These are phyloP conservation scores for Hypoxylon sp. DNA, from an alignment of 2,329 filamentous ascomycete genomes.

Conservation along the genomic window DNA sequence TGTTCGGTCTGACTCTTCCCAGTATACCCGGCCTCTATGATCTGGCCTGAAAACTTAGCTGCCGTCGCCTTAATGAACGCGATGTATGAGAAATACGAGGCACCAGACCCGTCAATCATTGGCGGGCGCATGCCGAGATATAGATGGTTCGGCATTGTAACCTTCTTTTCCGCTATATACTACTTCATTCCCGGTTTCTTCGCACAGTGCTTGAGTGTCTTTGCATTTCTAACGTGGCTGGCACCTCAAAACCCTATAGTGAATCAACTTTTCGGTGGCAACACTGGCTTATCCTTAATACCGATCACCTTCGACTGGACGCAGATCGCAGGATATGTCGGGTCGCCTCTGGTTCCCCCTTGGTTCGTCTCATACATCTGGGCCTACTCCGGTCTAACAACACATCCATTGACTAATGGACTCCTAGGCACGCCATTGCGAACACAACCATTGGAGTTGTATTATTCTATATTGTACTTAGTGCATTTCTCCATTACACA, in stretches of 20 bases:
- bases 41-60: conserved; percentile 78
- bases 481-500: conserved; percentile 73
- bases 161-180: conserved; percentile 70
- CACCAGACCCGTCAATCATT: conserved; percentile 64
- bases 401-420: conserved; percentile 1
- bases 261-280: conserved; percentile 80
- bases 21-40: conserved; percentile 78
- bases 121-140: conserved; percentile 77
- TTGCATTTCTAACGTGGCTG: conserved; percentile 80
- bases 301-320: conserved; percentile 85
- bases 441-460: conserved; percentile 79
- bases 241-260: conserved; percentile 75
- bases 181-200: conserved; percentile 79
- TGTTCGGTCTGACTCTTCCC: conserved; percentile 28
- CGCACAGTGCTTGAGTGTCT: conserved; percentile 76
- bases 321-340: conserved; percentile 76
- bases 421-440: conserved; percentile 74
- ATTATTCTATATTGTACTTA: conserved; percentile 72
- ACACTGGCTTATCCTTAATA: conserved; percentile 74
- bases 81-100: conserved; percentile 73
- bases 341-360: conserved; percentile 76
- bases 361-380: conserved; percentile 61
- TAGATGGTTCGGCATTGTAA: conserved; percentile 72
- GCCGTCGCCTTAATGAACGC: conserved; percentile 77
- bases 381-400: background rate